Evolutionary conservation across 768 basidiomycete genomes (phyloP).

Genomic region (Infundibulicybe gibba): DNA sequence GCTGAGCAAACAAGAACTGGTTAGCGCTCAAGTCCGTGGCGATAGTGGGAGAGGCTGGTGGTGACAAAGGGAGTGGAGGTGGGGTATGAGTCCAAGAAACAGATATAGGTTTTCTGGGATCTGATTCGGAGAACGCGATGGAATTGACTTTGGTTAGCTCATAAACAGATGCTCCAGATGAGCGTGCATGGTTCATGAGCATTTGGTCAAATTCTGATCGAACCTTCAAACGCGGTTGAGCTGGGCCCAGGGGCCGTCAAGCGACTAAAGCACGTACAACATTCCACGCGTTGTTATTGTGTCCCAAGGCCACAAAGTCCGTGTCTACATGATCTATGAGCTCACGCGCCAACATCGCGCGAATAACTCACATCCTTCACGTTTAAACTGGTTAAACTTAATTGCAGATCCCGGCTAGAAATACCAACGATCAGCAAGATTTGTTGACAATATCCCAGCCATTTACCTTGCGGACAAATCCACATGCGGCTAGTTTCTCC

Average conservation of each 20-base stretch:
- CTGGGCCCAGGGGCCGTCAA: background rate
- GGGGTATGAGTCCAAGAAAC: slow-evolving; percentile 50
- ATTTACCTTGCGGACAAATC: slow-evolving; percentile 48
- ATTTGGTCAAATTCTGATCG: slow-evolving; percentile 62
- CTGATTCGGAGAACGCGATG: slow-evolving; percentile 37
- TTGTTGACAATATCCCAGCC: background rate
- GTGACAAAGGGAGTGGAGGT: slow-evolving; percentile 34
- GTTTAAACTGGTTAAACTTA: slow-evolving; percentile 61
- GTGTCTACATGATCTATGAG: slow-evolving; percentile 37
- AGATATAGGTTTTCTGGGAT: slow-evolving; percentile 43
- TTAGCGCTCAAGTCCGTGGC: slow-evolving; percentile 17
- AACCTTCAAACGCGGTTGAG: slow-evolving; percentile 24
- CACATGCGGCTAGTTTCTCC: slow-evolving; percentile 42
- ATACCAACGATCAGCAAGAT: too few species aligned
- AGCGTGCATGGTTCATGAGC: slow-evolving; percentile 51
- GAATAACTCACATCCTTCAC: slow-evolving; percentile 52
- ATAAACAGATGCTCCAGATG: slow-evolving; percentile 48
- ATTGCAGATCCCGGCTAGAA: slow-evolving; percentile 56
- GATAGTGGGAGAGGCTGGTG: slow-evolving; percentile 34
- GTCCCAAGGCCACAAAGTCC: slow-evolving; percentile 53
- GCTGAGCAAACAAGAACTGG: slow-evolving; percentile 12
- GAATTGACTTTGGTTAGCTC: slow-evolving; percentile 51
- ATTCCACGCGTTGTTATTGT: slow-evolving; percentile 57
- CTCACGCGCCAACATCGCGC: background rate
- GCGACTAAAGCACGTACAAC: slow-evolving; percentile 38